Evolutionary conservation across 78 protist genomes (phyloP), one percentile per base, ranked within the genome.

Genomic region (Isochrysis galbana): DNA sequence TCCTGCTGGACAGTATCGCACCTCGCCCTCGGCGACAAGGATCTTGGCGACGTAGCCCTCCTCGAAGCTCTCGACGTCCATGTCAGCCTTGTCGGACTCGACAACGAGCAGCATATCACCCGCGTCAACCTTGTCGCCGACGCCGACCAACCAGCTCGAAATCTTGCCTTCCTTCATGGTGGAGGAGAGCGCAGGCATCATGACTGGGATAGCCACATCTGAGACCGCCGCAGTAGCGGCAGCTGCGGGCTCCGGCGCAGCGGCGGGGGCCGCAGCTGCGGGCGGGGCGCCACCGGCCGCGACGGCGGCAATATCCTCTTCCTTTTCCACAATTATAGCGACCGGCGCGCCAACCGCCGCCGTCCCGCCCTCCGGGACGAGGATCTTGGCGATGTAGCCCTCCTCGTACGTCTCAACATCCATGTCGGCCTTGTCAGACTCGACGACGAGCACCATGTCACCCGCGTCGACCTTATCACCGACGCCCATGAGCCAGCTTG

Each of bases 351-450:
- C 91, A 34, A 88, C 91, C 21, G 42, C 91, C 78, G 91, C 67
- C 72, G 67, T 88, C 77, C 39, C 91, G 47, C 91, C 91, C 91
- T 89, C 91, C 21, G 42, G 41, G 38, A 61, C 80, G 70, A 89
- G 54, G 72, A 89, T 89, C 54, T 32, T 61, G 1, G 91, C 91
- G 34, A 89, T 2, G 91, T 36, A 54, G 44, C 91, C 91, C 80
- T 89, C 91, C 54, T 89, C 91, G 46, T 38, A 89, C 42, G 91
- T 7, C 70, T 89, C 91, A 23, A 89, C 91, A 46, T 89, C 91
- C 91, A 89, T 89, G 70, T 89, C 91, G 10, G 91, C 91, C 91
- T 89, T 89, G 78, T 89, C 91, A 10, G 91, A 89, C 78, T 89
- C 91, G 91, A 89, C 91, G 80, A 89, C 70, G 72, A 55, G 80